phyloP scores from a whole-genome alignment of 129 eudicot species.

The Gnaphalium uliginosum region DNA sequence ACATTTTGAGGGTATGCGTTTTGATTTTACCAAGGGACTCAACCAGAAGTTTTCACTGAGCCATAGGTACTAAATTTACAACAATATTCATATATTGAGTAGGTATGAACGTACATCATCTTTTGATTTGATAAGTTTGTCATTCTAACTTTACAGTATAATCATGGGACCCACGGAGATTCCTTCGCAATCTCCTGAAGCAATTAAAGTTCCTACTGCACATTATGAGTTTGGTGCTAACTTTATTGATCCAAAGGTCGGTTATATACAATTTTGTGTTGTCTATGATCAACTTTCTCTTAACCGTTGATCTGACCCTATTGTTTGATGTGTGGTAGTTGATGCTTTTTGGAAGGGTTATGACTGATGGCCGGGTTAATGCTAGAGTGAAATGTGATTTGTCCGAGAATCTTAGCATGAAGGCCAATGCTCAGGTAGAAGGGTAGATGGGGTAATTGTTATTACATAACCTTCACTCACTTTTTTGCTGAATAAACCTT shows the following conservation, averaged over 20 bases:
- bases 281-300: not conserved
- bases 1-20: constrained; percentile 77
- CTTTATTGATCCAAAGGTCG: constrained; percentile 73
- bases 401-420: constrained; percentile 69
- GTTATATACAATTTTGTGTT: not conserved
- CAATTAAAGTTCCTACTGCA: constrained; percentile 69
- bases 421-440: constrained; percentile 77
- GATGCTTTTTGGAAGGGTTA: constrained; percentile 77
- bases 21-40: constrained; percentile 76
- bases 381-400: constrained; percentile 82
- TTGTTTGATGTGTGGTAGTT: constrained; percentile 46
- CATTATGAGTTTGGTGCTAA: constrained; percentile 90
- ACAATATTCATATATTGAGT: not conserved
- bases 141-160: constrained; percentile 38
- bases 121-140: not conserved
- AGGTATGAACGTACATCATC: not conserved
- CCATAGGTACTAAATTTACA: constrained; percentile 58
- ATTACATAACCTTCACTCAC: not conserved
- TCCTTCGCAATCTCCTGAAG: constrained; percentile 75
- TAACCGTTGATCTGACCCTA: constrained; percentile 1
- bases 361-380: constrained; percentile 76
- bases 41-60: constrained; percentile 73
- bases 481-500: constrained; percentile 1
- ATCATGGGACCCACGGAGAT: constrained; percentile 85
- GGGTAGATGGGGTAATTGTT: constrained; percentile 4